Percentiles rank a stretch among this genome's conserved stretches.
Conservation (phyloP, 805 yeast genomes). For the Candida palmyrensis region DNA sequence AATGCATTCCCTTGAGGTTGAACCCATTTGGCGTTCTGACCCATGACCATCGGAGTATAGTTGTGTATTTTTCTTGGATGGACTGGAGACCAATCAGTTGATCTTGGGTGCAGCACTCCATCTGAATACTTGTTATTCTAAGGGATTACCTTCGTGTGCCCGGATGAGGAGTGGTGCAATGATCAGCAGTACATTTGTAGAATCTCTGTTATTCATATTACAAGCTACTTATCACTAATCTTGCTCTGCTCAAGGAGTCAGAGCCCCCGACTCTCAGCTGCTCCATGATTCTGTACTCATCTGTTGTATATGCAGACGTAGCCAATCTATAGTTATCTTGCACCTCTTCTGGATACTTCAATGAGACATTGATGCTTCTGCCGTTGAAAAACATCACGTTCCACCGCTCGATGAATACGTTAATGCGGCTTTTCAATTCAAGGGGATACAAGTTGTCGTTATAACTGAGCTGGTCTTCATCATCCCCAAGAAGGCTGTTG, state of each 20-base stretch:
- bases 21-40: slow-evolving; percentile 62
- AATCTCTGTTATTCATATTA: neutral
- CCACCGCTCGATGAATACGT: no score
- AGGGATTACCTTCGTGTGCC: slow-evolving; percentile 74
- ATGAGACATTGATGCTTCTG: slow-evolving; percentile 1
- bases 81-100: slow-evolving; percentile 59
- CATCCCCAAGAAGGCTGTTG: no score
- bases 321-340: neutral
- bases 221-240: slow-evolving; percentile 3
- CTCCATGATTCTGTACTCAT: no score
- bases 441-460: no score
- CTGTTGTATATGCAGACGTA: no score
- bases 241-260: slow-evolving; percentile 1
- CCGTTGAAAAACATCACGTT: slow-evolving; percentile 4
- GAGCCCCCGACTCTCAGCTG: slow-evolving; percentile 3
- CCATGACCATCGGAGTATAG: slow-evolving; percentile 65
- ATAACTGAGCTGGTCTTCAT: no score
- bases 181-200: slow-evolving; percentile 46
- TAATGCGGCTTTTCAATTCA: no score
- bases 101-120: slow-evolving; percentile 76
- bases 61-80: slow-evolving; percentile 43
- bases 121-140: slow-evolving; percentile 47
- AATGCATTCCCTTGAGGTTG: slow-evolving; percentile 69
- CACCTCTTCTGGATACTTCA: slow-evolving; percentile 1
- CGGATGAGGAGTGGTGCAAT: slow-evolving; percentile 68